Evolutionary conservation across 768 basidiomycete species (phyloP), one percentile per base, ranked within the genome.

Genomic region (Calocybe gangraenosa): DNA sequence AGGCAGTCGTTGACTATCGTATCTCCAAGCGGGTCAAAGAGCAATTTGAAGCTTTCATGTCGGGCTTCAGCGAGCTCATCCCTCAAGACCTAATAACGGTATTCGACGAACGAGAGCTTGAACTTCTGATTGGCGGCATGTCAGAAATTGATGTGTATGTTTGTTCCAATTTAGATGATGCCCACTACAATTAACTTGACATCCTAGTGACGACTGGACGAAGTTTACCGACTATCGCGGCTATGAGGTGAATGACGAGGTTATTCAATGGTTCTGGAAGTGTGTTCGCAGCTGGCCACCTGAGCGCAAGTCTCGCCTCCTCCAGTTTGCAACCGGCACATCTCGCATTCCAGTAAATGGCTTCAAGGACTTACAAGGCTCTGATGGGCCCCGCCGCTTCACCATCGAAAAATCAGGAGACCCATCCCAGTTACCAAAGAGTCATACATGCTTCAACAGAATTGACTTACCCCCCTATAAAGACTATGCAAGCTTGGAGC

Each of bases 251-350:
- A 88, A 86, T 57, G 92, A 95, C 60, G 92, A 95, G 59, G 90
- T 94, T 38, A 94, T 99, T 46, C 92, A 97, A 61, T 99, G 96
- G 96, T 99, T 99, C 85, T 99, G 96, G 96, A 92, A 97, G 70
- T 93, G 92, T 58, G 91, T 99, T 36, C 87, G 91, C 54, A 82
- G 86, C 56, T 99, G 96, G 96, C 95, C 96, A 9, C 84, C 95
- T 0, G 96, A 99, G 72, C 86, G 94, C 67, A 99, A 99, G 72
- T 93, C 91, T 11, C 89, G 95, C 23, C 67, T 97, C 41, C 71
- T 98, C 43, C 95, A 98, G 65, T 99, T 99, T 62, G 92, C 94
- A 6, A 97, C 94, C 17, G 94, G 94, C 17, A 97, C 94, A 9
- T 94, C 92, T 10, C 87, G 95, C 52, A 94, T 96, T 52, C 95